Evolutionary conservation across 164 flowering plant species (phyloP).

Genomic region (Vitis amurensis): DNA sequence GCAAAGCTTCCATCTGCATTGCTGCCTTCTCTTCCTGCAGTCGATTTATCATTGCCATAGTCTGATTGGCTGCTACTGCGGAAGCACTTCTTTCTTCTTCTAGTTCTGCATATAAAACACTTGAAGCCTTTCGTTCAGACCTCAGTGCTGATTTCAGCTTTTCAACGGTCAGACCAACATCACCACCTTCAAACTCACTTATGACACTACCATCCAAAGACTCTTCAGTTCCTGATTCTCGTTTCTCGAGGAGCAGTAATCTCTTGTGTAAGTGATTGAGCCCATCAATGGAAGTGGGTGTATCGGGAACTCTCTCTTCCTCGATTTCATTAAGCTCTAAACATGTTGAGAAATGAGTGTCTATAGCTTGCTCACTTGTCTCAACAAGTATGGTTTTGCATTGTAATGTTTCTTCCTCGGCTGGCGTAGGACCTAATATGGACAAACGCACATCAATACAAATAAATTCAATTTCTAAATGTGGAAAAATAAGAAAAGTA

Average conservation of each 20-base stretch:
- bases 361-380: slow-evolving; percentile 15
- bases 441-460: neutral
- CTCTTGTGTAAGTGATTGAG: slow-evolving; percentile 43
- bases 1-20: slow-evolving; percentile 91
- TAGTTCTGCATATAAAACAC: slow-evolving; percentile 66
- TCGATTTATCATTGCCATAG: slow-evolving; percentile 96
- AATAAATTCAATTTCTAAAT: no score
- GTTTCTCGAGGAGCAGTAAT: slow-evolving; percentile 36
- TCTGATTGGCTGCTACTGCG: slow-evolving; percentile 80
- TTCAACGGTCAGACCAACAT: slow-evolving; percentile 46
- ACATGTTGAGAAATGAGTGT: slow-evolving; percentile 20
- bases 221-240: slow-evolving; percentile 52
- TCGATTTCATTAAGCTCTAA: slow-evolving; percentile 45
- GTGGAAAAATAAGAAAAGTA: slow-evolving; percentile 2
- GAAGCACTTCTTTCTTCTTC: slow-evolving; percentile 95
- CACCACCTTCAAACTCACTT: slow-evolving; percentile 55
- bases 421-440: slow-evolving; percentile 18
- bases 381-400: slow-evolving; percentile 23
- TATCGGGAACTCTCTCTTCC: slow-evolving; percentile 64
- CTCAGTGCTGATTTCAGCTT: slow-evolving; percentile 54
- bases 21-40: slow-evolving; percentile 96
- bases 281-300: slow-evolving; percentile 51
- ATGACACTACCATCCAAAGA: slow-evolving; percentile 66
- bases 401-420: slow-evolving; percentile 28
- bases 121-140: slow-evolving; percentile 58